These are phyloP conservation scores for Ophiostoma sp. DNA, from an alignment of 2,329 filamentous ascomycete species.

Conservation along the genomic window DNA sequence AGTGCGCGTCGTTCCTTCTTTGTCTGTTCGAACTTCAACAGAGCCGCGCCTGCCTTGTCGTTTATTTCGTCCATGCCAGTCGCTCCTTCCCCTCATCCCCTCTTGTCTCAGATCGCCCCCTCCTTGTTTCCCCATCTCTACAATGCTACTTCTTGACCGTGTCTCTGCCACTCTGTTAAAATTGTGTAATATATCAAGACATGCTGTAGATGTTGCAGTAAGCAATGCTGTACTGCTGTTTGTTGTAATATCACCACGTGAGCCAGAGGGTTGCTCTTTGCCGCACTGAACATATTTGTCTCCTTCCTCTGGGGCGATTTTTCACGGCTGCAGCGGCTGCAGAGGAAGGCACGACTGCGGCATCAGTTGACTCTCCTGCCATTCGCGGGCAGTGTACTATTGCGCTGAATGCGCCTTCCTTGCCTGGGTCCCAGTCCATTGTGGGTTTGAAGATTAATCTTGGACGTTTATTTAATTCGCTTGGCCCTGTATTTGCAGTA, in stretches of 20 bases:
- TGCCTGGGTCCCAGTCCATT: neutral
- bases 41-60: neutral
- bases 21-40: neutral
- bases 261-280: neutral
- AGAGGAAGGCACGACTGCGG: conserved; percentile 19
- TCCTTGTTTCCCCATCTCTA: neutral
- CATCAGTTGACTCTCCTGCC: conserved; percentile 12
- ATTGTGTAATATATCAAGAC: neutral
- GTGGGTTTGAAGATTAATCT: neutral
- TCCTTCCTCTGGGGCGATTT: neutral
- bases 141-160: neutral
- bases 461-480: neutral
- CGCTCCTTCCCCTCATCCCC: conserved; percentile 3
- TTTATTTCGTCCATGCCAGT: neutral
- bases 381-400: neutral
- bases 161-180: neutral
- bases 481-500: neutral
- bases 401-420: neutral
- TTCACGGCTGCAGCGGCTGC: conserved; percentile 20
- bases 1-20: neutral
- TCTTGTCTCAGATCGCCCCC: conserved; percentile 8
- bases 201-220: neutral
- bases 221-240: neutral
- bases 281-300: neutral
- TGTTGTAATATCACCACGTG: neutral